Evolutionary conservation across 371 early-diverging fungal species (phyloP), one percentile per base, ranked within the genome.

Genomic region (Parasitella parasitica): DNA sequence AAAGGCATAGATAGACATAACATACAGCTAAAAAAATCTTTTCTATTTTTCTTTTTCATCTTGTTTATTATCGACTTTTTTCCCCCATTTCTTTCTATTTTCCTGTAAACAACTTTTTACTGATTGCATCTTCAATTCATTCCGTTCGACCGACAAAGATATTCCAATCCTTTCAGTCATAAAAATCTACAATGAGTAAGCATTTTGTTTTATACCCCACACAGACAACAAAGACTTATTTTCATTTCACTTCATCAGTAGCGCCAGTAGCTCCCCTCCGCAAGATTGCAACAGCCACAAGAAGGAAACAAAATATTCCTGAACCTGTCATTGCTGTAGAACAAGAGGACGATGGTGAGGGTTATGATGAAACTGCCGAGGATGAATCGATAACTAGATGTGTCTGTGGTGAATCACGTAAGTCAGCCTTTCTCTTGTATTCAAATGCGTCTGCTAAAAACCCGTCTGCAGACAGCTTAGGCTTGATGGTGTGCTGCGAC

Each of bases 401-500:
- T 64, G 86, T 91, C 51, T 89, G 92, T 76, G 86, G 85, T 54
- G 76, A 85, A 63, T 80, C 80, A 69, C 87, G 90, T 90, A 82
- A 69, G 74, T 48, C 28, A n/a, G 12, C 11, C 16, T 20, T 6
- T 41, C 30, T 43, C 3, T 3, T 18, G 8, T 2, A 16, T 20
- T 8, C 4, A 11, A 1, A 9, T 43, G 2, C 43, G 3, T 8
- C 7, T 20, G 18, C 20, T 43, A 43, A 43, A 22, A 22, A 20
- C 22, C 22, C 22, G 16, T 49, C 37, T 56, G 27, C 54, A 76
- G 76, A 76, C 36, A 72, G 86, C 67, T 77, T 81, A 28, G 93
- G 90, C 41, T 78, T 87, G 51, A 94, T 93, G 93, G 89, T 94
- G 24, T 90, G 92, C 71, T 94, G 94, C 75, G 94, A 94, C 57